A percentile compares a stretch with the other conserved stretches of the same genome.
phyloP scores from a whole-genome alignment of 2,329 filamentous ascomycete species.

The Aspergillus chevalieri region DNA sequence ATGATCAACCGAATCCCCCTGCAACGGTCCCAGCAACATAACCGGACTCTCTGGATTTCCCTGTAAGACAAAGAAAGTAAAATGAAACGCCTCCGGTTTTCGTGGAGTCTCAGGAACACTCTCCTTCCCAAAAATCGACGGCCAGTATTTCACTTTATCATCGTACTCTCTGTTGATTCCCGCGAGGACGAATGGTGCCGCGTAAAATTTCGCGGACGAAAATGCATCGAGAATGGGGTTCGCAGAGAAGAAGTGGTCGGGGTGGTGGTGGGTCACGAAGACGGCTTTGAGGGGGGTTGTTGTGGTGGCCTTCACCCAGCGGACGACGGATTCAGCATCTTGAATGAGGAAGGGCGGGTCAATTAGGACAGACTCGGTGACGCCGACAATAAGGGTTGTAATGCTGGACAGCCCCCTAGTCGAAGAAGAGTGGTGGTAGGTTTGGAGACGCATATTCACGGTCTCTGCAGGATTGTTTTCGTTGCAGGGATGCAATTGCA shows the following conservation, averaged over 20 bases:
- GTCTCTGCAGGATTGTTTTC: neutral
- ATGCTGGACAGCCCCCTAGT: conserved; percentile 24
- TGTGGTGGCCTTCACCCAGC: conserved; percentile 21
- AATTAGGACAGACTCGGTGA: conserved; percentile 16
- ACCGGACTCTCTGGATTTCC: conserved; percentile 19
- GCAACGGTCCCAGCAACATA: conserved; percentile 24
- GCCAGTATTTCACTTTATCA: conserved; percentile 28
- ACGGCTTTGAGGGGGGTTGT: conserved; percentile 20
- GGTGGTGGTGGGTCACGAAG: conserved; percentile 31
- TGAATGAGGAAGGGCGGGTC: conserved; percentile 29
- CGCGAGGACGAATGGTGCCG: conserved; percentile 21
- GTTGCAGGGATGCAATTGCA: neutral
- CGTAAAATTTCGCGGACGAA: conserved; percentile 15
- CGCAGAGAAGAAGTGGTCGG: conserved; percentile 29
- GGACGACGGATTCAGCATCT: conserved; percentile 22
- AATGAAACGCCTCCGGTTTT: conserved; percentile 22
- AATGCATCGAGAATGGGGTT: conserved; percentile 27
- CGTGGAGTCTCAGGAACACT: conserved; percentile 20
- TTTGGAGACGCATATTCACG: conserved; percentile 6
- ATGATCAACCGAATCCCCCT: conserved; percentile 27
- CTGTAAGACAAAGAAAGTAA: conserved; percentile 23
- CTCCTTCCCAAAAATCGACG: conserved; percentile 19
- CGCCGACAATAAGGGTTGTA: conserved; percentile 20
- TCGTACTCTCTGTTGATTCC: conserved; percentile 31
- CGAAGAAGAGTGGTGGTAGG: conserved; percentile 11